These are phyloP conservation scores for Nemania serpens DNA, from an alignment of 2,329 filamentous ascomycete genomes.

Conservation along the genomic window DNA sequence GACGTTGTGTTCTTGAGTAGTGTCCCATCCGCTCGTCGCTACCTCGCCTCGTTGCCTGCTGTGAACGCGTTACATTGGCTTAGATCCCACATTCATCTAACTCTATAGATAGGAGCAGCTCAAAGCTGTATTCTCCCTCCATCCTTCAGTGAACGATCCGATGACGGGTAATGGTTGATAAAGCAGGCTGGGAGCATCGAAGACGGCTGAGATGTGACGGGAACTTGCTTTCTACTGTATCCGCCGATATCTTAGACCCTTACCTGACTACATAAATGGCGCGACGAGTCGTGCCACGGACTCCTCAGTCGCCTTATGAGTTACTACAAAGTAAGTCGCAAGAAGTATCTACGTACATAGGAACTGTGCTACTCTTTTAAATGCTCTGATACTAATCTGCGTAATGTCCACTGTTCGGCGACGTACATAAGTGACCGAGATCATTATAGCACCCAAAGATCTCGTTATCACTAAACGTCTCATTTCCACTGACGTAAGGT, in stretches of 20 bases:
- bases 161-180: neutral
- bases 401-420: neutral
- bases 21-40: slow-evolving; percentile 16
- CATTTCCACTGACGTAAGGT: slow-evolving; percentile 23
- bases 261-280: neutral
- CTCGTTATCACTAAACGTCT: slow-evolving; percentile 16
- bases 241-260: neutral
- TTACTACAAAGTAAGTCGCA: slow-evolving; percentile 1
- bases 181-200: slow-evolving; percentile 2
- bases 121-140: slow-evolving; percentile 23
- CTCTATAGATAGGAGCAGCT: slow-evolving; percentile 9
- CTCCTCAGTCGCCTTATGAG: neutral
- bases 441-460: neutral
- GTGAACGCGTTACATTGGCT: slow-evolving; percentile 22
- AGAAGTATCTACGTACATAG: neutral
- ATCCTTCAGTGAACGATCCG: slow-evolving; percentile 2
- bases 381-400: neutral
- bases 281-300: neutral
- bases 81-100: slow-evolving; percentile 20
- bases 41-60: slow-evolving; percentile 16
- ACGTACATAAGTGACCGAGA: slow-evolving; percentile 3
- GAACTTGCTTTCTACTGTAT: slow-evolving; percentile 6
- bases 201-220: slow-evolving; percentile 14
- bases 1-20: slow-evolving; percentile 16
- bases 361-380: neutral